A percentile compares a stretch with the other conserved stretches of the same genome.
phyloP scores from a whole-genome alignment of 345 rosid species.

The Camelina sativa region DNA sequence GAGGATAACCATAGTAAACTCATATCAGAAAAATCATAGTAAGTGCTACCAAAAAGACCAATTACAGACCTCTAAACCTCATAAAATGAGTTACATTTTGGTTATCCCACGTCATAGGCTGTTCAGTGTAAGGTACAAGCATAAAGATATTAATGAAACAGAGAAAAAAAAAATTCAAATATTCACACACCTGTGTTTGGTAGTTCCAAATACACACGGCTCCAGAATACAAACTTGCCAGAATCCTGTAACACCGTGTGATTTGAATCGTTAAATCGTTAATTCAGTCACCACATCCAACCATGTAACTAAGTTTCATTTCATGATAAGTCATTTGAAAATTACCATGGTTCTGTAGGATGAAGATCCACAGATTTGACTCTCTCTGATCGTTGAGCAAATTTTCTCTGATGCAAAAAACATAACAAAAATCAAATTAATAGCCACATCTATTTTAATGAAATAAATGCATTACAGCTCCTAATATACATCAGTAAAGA shows the following conservation, averaged over 20 bases:
- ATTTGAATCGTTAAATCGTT: too few species aligned
- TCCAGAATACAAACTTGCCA: slow-evolving; percentile 71
- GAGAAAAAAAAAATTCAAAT: background rate
- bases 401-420: slow-evolving; percentile 53
- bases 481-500: background rate
- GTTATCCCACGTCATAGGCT: background rate
- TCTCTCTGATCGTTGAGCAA: slow-evolving; percentile 62
- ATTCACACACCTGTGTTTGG: slow-evolving; percentile 77
- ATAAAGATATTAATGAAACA: background rate
- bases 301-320: background rate
- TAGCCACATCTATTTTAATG: background rate
- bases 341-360: slow-evolving; percentile 78
- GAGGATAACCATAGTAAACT: slow-evolving; percentile 31
- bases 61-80: background rate
- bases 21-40: slow-evolving; percentile 31
- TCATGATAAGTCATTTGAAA: background rate
- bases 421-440: slow-evolving; percentile 23
- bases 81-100: background rate
- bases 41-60: background rate
- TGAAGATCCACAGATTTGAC: slow-evolving; percentile 75
- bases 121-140: too few species aligned
- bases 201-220: slow-evolving; percentile 73
- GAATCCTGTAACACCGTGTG: slow-evolving; percentile 47
- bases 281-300: slow-evolving; percentile 16
- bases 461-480: too few species aligned